A percentile compares a stretch with the other conserved stretches of the same genome.
These are phyloP conservation scores for Chlorociboria aeruginascens DNA, from an alignment of 495 filamentous ascomycete species.

Conservation along the genomic window DNA sequence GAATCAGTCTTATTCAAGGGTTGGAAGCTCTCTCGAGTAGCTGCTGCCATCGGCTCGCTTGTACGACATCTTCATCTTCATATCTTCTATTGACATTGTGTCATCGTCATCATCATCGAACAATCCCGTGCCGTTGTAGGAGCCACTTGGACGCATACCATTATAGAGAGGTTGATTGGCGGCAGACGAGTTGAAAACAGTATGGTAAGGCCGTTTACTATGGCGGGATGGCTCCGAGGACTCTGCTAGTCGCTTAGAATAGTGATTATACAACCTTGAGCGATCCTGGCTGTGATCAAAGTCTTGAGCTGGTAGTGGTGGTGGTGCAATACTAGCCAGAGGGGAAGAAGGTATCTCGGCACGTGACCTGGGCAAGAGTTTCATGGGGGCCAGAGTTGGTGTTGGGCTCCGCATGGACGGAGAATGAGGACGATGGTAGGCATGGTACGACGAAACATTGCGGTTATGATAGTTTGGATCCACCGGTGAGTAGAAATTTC, in stretches of 20 bases:
- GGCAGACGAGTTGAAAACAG: conserved; percentile 14
- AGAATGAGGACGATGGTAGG: too few relatives aligned
- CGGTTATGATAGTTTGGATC: too few relatives aligned
- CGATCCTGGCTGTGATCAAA: conserved; percentile 2
- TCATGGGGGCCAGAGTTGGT: too few relatives aligned
- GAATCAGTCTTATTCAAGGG: not conserved
- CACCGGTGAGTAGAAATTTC: too few relatives aligned
- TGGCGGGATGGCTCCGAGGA: conserved; percentile 5
- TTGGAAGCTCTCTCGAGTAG: not conserved
- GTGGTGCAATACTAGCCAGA: not conserved
- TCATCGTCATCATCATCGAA: conserved; percentile 26
- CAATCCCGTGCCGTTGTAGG: conserved; percentile 12
- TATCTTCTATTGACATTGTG: not conserved
- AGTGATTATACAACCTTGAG: conserved; percentile 2
- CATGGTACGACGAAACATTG: too few relatives aligned
- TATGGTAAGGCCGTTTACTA: conserved; percentile 20
- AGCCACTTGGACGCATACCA: conserved; percentile 37
- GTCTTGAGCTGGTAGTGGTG: conserved; percentile 5
- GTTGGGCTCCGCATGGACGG: too few relatives aligned
- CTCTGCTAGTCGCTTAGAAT: conserved; percentile 3
- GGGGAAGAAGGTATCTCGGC: not conserved
- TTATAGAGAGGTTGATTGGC: conserved; percentile 29
- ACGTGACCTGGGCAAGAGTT: too few relatives aligned
- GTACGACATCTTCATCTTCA: conserved; percentile 30
- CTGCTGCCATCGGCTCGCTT: conserved; percentile 30